These are phyloP conservation scores for Aureobasidium sp. DNA, from an alignment of 2,329 filamentous ascomycete genomes.

Conservation along the genomic window DNA sequence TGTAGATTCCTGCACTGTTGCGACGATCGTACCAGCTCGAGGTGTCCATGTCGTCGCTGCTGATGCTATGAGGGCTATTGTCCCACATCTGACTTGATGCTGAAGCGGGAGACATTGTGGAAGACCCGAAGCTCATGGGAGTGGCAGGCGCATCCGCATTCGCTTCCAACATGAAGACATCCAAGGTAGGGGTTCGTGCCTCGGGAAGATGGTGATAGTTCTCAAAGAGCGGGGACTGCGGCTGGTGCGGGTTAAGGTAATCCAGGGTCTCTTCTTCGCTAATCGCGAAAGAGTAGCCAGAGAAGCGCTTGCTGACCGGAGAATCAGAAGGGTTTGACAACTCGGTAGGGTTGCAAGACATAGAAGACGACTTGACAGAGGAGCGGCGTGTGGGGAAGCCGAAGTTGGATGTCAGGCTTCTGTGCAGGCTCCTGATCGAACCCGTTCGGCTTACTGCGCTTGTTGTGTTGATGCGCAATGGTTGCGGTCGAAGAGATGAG, in stretches of 20 bases:
- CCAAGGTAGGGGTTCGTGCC: constrained; percentile 17
- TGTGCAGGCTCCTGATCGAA: constrained; percentile 14
- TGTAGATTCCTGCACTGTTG: constrained; percentile 6
- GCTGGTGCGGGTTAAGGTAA: constrained; percentile 1
- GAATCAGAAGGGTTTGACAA: background rate
- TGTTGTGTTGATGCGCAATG: constrained; percentile 18
- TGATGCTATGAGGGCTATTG: background rate
- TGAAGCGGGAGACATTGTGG: background rate
- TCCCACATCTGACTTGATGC: background rate
- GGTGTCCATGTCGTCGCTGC: background rate
- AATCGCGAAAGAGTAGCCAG: background rate
- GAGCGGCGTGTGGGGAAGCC: constrained; percentile 15
- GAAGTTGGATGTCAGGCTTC: constrained; percentile 9
- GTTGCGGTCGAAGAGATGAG: constrained; percentile 13
- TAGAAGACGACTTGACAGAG: background rate
- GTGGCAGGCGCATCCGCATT: background rate
- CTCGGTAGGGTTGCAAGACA: background rate
- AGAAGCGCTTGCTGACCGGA: background rate
- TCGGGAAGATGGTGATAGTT: background rate
- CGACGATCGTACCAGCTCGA: constrained; percentile 1
- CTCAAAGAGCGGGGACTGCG: background rate
- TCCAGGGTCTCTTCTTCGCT: constrained; percentile 9
- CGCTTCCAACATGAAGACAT: constrained; percentile 14
- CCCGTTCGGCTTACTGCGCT: constrained; percentile 8
- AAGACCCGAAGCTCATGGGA: background rate